Base-by-base conservation (phyloP, 2,329 filamentous ascomycete genomes). In the Alternaria sp. region DNA sequence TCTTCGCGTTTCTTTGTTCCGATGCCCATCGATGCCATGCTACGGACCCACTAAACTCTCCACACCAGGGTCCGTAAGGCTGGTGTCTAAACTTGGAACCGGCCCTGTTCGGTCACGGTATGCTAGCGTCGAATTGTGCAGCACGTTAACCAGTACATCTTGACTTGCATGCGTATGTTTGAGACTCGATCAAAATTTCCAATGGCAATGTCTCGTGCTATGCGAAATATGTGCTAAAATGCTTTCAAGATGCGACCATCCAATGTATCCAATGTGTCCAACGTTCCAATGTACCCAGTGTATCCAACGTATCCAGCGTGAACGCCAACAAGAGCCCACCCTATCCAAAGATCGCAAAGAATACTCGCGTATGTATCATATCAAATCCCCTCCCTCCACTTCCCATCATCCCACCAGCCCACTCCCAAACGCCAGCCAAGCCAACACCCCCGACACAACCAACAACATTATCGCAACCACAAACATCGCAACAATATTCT, bases 401-500 rank as follows among this genome's bases (percentile, higher is more conserved):
- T 25, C 23, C 23, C 23, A 25, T 40, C 52, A 59, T 19, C 54
- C 30, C 23, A 53, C 45, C 26, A 57, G 6, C 40, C 60, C 62
- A 46, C 58, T 62, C 46, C 62, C 59, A n/a, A 70, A 15, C 11
- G 61, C 68, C 50, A 69, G 40, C 61, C 70, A 66, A 19, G 59
- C 66, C 55, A 76, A 21, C 32, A 74, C 28, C 12, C 59, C 69
- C 17, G 65, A 66, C n/a, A 75, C 54, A 2, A 71, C 23, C 54
- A 76, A 44, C 58, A 76, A 36, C 57, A 74, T 12, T 26, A 66
- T 55, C 12, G 67, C 65, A 17, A 73, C 71, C 5, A 74, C 63
- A 26, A 76, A 65, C 55, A 67, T 71, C 26, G 74, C 73, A 11
- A 75, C 70, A 12, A 73, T 62, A 17, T 63, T 58, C 63, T 75